A percentile compares a stretch with the other conserved stretches of the same genome.
phyloP scores from a whole-genome alignment of 2,329 filamentous ascomycete species.

The Fusarium protoensiforme region DNA sequence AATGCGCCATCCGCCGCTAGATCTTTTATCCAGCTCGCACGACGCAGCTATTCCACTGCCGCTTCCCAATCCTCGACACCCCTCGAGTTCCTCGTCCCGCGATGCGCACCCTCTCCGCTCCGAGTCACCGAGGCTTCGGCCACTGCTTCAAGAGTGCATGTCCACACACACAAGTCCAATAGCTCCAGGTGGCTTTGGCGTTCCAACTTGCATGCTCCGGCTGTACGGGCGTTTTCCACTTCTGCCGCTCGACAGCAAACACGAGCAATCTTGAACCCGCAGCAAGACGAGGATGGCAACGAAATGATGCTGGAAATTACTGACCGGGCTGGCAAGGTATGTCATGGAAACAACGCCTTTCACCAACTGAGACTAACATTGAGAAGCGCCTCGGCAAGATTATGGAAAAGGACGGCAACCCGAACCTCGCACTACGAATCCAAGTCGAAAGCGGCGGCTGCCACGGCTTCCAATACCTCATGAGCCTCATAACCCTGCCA shows the following conservation, averaged over 20 bases:
- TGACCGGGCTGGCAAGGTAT: conserved; percentile 80
- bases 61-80: conserved; percentile 40
- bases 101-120: conserved; percentile 28
- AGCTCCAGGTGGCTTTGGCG: neutral
- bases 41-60: conserved; percentile 46
- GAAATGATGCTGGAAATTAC: conserved; percentile 87
- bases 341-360: conserved; percentile 14
- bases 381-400: conserved; percentile 78
- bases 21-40: conserved; percentile 56
- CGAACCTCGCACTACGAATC: conserved; percentile 87
- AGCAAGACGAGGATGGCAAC: conserved; percentile 84
- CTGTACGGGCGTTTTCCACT: conserved; percentile 50
- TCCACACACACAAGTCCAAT: neutral
- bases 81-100: conserved; percentile 56
- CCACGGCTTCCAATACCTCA: conserved; percentile 97
- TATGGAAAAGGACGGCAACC: conserved; percentile 77
- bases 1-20: conserved; percentile 52
- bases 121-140: neutral
- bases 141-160: neutral
- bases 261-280: conserved; percentile 73
- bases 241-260: conserved; percentile 55
- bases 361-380: conserved; percentile 15
- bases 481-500: conserved; percentile 80
- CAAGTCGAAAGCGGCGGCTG: conserved; percentile 94
- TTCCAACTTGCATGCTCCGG: conserved; percentile 5